A percentile compares a stretch with the other conserved stretches of the same genome.
Evolutionary conservation across 78 protist genomes (phyloP).

Genomic region (Dictyostelium intermedium): DNA sequence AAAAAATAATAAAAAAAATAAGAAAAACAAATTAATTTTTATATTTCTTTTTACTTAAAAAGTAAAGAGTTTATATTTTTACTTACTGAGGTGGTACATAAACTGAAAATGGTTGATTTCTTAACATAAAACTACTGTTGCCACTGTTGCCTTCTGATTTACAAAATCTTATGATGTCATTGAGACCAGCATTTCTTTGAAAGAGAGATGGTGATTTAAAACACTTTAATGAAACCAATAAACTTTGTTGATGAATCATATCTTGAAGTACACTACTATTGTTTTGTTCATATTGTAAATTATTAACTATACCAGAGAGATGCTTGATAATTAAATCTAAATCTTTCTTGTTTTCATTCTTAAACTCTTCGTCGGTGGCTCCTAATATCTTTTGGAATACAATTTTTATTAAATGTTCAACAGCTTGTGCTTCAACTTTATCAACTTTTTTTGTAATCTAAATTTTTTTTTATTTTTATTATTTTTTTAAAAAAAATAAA

Average conservation of each 20-base stretch:
- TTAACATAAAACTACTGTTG: neutral
- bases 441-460: conserved; percentile 42
- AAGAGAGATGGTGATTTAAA: conserved; percentile 67
- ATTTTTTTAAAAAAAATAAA: neutral
- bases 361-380: conserved; percentile 70
- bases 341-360: conserved; percentile 72
- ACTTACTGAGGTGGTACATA: conserved; percentile 51
- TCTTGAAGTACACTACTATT: neutral
- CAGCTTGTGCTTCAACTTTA: neutral
- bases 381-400: conserved; percentile 31
- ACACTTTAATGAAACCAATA: conserved; percentile 50
- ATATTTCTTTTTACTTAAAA: neutral
- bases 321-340: conserved; percentile 39
- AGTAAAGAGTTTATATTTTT: neutral
- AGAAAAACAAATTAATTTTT: neutral
- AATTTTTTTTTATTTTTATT: neutral
- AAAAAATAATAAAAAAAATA: too few species aligned
- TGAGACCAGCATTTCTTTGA: conserved; percentile 72
- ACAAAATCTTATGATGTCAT: conserved; percentile 54
- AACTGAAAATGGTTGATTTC: neutral
- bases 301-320: conserved; percentile 28
- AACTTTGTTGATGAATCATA: conserved; percentile 7
- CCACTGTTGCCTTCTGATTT: neutral
- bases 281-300: neutral
- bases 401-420: conserved; percentile 31